These are phyloP conservation scores for Raddia guianensis DNA, from an alignment of 176 grass and related monocot species.

Conservation along the genomic window DNA sequence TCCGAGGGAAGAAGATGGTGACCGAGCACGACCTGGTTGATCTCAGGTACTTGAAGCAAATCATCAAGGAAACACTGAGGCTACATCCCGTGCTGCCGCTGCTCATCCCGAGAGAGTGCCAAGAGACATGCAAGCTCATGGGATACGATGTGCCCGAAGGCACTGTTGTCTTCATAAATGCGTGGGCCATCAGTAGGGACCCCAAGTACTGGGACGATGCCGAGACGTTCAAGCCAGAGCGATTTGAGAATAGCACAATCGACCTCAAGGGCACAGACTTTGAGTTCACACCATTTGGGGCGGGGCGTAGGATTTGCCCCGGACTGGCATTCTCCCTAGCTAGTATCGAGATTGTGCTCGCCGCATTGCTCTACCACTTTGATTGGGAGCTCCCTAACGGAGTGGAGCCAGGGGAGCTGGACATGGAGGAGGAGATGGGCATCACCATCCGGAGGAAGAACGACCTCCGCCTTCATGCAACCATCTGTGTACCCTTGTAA, in stretches of 20 bases:
- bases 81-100: slow-evolving; percentile 10
- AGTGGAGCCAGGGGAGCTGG: background rate
- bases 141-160: slow-evolving; percentile 25
- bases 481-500: background rate
- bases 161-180: background rate
- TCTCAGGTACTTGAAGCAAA: background rate
- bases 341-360: background rate
- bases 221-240: background rate
- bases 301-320: background rate
- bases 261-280: background rate
- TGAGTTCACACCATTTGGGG: background rate
- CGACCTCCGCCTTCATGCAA: background rate
- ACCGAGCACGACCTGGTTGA: background rate
- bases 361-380: slow-evolving; percentile 2
- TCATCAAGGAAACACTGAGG: slow-evolving; percentile 37
- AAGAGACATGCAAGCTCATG: background rate
- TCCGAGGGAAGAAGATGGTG: background rate
- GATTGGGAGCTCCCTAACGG: slow-evolving; percentile 1
- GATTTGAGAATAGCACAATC: background rate
- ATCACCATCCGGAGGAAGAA: background rate
- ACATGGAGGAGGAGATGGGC: slow-evolving; percentile 8
- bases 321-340: background rate
- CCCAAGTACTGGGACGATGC: slow-evolving; percentile 16
- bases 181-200: slow-evolving; percentile 27
- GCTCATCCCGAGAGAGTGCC: slow-evolving; percentile 13